phyloP scores from a whole-genome alignment of 2,329 filamentous ascomycete genomes.

The Arthrobotrys sinensis region DNA sequence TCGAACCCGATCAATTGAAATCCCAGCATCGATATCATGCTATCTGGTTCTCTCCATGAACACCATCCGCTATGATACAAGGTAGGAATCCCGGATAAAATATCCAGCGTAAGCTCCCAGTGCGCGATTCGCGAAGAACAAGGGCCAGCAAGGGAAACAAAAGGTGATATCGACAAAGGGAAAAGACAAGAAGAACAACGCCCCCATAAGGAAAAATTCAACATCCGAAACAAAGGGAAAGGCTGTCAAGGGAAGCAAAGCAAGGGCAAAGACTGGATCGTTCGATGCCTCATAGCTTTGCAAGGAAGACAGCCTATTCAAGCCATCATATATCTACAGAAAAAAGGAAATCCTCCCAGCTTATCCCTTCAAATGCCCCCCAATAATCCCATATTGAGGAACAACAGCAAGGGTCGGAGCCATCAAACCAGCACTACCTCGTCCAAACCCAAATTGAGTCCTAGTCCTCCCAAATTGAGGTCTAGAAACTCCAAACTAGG shows the following conservation, averaged over 20 bases:
- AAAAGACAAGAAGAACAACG: neutral
- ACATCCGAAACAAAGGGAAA: neutral
- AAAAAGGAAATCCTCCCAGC: neutral
- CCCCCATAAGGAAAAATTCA: neutral
- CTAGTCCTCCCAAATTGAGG: too few species aligned
- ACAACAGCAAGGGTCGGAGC: neutral
- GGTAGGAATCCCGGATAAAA: too few species aligned
- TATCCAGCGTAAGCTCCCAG: too few species aligned
- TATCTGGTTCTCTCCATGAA: too few species aligned
- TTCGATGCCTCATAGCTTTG: too few species aligned
- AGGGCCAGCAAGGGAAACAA: neutral
- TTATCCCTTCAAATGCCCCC: neutral
- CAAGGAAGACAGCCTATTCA: too few species aligned
- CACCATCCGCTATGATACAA: too few species aligned
- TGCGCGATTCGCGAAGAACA: neutral
- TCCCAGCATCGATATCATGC: too few species aligned
- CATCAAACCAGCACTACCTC: neutral
- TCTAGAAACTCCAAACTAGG: too few species aligned
- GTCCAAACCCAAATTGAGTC: neutral
- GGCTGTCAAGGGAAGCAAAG: too few species aligned
- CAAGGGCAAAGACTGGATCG: too few species aligned
- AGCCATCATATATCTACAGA: neutral
- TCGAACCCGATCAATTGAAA: too few species aligned
- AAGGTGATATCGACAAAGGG: neutral
- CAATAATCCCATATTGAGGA: conserved; percentile 3